Percentiles rank a stretch among this genome's conserved stretches.
phyloP scores from a whole-genome alignment of 495 filamentous ascomycete genomes.

The Penicillium canescens region DNA sequence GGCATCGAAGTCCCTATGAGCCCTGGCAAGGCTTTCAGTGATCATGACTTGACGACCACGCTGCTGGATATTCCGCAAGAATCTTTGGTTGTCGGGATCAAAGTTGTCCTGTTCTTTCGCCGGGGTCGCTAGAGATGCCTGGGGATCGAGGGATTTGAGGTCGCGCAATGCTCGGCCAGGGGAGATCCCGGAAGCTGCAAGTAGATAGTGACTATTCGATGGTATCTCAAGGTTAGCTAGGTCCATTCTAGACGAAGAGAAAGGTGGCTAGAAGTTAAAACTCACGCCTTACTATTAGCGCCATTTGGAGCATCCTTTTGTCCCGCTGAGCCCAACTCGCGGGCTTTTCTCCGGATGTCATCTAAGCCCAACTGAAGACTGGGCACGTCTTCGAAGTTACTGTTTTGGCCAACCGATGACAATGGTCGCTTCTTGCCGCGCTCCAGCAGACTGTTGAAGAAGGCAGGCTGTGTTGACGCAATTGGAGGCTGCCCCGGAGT shows the following conservation, averaged over 20 bases:
- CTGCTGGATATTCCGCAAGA: conserved; percentile 78
- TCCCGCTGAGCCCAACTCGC: conserved; percentile 65
- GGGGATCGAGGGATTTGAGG: conserved; percentile 60
- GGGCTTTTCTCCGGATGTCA: conserved; percentile 81
- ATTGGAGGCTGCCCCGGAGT: conserved; percentile 19
- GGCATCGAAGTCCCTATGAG: conserved; percentile 83
- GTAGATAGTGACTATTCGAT: conserved; percentile 67
- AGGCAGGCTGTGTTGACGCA: conserved; percentile 59
- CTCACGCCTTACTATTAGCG: conserved; percentile 66
- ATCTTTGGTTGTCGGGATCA: conserved; percentile 81
- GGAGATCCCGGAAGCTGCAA: conserved; percentile 85
- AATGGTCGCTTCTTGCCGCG: conserved; percentile 60
- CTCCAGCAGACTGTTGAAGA: conserved; percentile 86
- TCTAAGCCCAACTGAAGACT: conserved; percentile 78
- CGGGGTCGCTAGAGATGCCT: conserved; percentile 40
- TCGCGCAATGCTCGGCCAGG: conserved; percentile 76
- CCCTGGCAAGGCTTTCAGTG: conserved; percentile 79
- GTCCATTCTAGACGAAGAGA: not conserved
- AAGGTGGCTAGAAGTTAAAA: not conserved
- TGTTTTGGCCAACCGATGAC: conserved; percentile 35
- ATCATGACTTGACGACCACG: conserved; percentile 92
- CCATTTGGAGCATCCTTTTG: conserved; percentile 44
- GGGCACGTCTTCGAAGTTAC: conserved; percentile 49
- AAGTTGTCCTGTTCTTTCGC: conserved; percentile 46
- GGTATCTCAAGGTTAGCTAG: conserved; percentile 6